Percentiles rank a stretch among this genome's conserved stretches.
Evolutionary conservation across 139 green algal species (phyloP).

Genomic region (Chlorella sp.): DNA sequence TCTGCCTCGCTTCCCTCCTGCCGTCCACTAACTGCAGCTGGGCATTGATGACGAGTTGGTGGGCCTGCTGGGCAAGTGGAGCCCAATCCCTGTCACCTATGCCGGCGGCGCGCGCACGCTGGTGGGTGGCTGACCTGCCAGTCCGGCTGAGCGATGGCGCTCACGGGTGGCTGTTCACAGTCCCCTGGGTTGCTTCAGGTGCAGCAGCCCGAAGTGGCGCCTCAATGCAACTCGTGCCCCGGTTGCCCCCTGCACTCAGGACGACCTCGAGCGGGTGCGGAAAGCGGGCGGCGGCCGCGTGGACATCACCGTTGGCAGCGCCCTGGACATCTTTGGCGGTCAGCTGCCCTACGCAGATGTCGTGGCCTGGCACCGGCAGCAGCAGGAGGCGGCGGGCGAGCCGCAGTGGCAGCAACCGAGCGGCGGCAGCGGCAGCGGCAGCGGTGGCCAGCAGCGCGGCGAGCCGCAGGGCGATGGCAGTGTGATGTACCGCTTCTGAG

Average conservation of each 20-base stretch:
- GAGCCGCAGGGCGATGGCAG: constrained; percentile 17
- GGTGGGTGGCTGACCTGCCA: constrained; percentile 53
- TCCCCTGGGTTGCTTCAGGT: too few relatives aligned
- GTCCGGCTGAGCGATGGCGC: too few relatives aligned
- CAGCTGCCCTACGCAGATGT: constrained; percentile 90
- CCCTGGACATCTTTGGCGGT: constrained; percentile 98
- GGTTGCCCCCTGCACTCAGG: neutral
- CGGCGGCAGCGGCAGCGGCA: neutral
- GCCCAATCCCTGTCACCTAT: constrained; percentile 93
- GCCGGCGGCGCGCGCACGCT: constrained; percentile 90
- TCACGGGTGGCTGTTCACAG: too few relatives aligned
- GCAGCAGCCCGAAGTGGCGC: too few relatives aligned
- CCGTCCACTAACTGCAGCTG: constrained; percentile 60
- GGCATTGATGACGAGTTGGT: constrained; percentile 97
- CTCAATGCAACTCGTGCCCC: too few relatives aligned
- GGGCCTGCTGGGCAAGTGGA: constrained; percentile 74
- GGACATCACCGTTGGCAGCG: constrained; percentile 95
- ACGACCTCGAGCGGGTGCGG: constrained; percentile 37
- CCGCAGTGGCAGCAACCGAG: neutral
- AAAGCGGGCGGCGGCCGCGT: constrained; percentile 37
- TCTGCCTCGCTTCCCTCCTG: too few relatives aligned
- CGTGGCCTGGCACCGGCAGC: constrained; percentile 89
- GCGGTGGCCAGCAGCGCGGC: neutral
- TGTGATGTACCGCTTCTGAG: neutral
- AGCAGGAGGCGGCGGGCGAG: constrained; percentile 24